Evolutionary conservation across 768 basidiomycete species (phyloP).

Genomic region (Agaricus blazei): DNA sequence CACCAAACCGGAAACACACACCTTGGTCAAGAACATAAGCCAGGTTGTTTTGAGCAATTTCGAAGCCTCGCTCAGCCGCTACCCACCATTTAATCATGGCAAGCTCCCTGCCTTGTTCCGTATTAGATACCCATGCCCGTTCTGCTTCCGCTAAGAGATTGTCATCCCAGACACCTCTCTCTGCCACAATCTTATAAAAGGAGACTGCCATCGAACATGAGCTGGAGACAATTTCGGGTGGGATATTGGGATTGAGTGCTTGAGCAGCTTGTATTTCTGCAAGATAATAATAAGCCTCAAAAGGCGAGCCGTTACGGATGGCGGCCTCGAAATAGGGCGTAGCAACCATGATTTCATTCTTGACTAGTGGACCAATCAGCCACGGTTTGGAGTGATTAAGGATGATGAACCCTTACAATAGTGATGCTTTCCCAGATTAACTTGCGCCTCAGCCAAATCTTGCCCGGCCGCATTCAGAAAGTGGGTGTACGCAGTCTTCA

Average conservation of each 20-base stretch:
- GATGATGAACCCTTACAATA: slow-evolving; percentile 26
- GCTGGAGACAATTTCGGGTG: slow-evolving; percentile 50
- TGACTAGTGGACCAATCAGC: slow-evolving; percentile 39
- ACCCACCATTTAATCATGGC: slow-evolving; percentile 95
- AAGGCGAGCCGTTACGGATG: slow-evolving; percentile 81
- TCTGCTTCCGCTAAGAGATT: slow-evolving; percentile 81
- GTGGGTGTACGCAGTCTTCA: slow-evolving; percentile 54
- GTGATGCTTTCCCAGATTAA: slow-evolving; percentile 82
- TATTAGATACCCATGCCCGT: slow-evolving; percentile 62
- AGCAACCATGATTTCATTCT: slow-evolving; percentile 63
- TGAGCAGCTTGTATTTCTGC: slow-evolving; percentile 72
- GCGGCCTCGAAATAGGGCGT: slow-evolving; percentile 79
- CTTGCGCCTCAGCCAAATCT: slow-evolving; percentile 89
- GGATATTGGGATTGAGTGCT: slow-evolving; percentile 38
- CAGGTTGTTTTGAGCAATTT: slow-evolving; percentile 92
- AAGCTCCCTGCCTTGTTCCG: slow-evolving; percentile 67
- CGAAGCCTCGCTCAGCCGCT: slow-evolving; percentile 87
- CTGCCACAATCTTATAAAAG: slow-evolving; percentile 89
- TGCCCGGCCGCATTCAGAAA: slow-evolving; percentile 80
- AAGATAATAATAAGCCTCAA: slow-evolving; percentile 93
- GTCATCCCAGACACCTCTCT: slow-evolving; percentile 85
- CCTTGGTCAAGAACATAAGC: slow-evolving; percentile 93
- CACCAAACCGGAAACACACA: slow-evolving; percentile 22
- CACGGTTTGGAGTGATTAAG: slow-evolving; percentile 16
- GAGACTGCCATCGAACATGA: slow-evolving; percentile 89